Base-by-base conservation (phyloP, 371 early-diverging fungal species). In the Coemansia sp. region DNA sequence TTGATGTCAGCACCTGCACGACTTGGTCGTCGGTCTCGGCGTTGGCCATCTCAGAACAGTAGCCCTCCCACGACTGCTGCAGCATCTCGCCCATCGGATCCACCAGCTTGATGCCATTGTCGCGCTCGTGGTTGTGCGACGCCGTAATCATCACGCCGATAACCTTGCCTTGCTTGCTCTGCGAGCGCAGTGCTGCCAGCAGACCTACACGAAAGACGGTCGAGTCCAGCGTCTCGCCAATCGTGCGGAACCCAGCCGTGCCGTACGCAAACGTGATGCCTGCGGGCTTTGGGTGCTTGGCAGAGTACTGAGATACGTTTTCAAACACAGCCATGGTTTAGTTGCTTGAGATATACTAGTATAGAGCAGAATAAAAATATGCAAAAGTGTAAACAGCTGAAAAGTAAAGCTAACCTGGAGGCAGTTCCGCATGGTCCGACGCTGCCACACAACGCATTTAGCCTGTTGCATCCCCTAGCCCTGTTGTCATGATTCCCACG, bases 121-220 rank as follows among this genome's bases (percentile, higher is more conserved):
- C 99, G 86, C 64, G 62, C 69, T 80, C 95, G 60, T 96, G 94
- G 82, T 99, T 99, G 84, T 99, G 99, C 40, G 97, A 96, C 47
- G 99, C 99, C 54, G 99, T 99, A 65, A 99, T 88, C 98, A 99
- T 98, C 48, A 96, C 89, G 68, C 99, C 99, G 66, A 99, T 95
- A 63, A 85, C 84, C 67, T 91, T 86, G 50, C 97, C 95, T 60
- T 87, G 82, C 58, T 93, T 84, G 71, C 87, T 88, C 71, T 92
- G 89, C 18, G 97, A 95, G 60, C 99, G 89, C 54, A 99, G 83
- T 24, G 88, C 88, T 16, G 98, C 97, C 66, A 99, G 82, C 58
- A 99, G 85, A 63, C 94, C 99, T 27, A 94, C 91, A 65, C 95
- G 89, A 85, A 93, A 97, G 81, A 98, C 88, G 50, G 96, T 92